phyloP scores from a whole-genome alignment of 1,139 yeast genomes.

The Candida pseudocylindracea region DNA sequence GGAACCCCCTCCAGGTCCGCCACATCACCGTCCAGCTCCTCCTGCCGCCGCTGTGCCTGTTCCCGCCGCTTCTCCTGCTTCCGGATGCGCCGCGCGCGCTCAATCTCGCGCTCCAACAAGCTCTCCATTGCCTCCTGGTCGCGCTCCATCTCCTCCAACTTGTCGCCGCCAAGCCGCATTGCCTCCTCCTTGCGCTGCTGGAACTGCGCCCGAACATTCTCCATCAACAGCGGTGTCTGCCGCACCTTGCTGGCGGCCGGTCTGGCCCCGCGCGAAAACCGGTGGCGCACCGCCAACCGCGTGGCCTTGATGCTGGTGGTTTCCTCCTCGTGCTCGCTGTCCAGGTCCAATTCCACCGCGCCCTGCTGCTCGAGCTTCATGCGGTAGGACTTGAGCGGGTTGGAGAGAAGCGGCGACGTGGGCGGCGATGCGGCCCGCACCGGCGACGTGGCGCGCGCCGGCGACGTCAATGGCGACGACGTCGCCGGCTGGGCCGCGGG shows the following conservation, averaged over 20 bases:
- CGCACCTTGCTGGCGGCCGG: slow-evolving; percentile 1
- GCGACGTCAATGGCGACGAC: no score
- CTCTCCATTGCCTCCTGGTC: slow-evolving; percentile 2
- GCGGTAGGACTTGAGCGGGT: no score
- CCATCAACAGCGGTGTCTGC: neutral
- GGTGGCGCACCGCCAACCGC: neutral
- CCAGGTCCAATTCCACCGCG: neutral
- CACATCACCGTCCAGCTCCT: slow-evolving; percentile 1
- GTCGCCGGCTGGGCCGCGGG: no score
- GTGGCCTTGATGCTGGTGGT: neutral
- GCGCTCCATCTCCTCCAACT: slow-evolving; percentile 8
- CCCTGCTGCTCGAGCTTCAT: neutral
- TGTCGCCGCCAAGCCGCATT: neutral
- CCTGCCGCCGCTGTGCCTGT: slow-evolving; percentile 8
- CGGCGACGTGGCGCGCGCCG: no score
- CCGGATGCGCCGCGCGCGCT: slow-evolving; percentile 25
- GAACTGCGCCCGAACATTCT: neutral
- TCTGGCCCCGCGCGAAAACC: neutral
- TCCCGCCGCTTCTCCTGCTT: slow-evolving; percentile 23
- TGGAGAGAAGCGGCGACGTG: no score
- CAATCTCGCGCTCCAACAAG: slow-evolving; percentile 39
- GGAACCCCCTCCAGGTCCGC: slow-evolving; percentile 3
- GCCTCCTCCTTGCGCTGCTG: slow-evolving; percentile 1
- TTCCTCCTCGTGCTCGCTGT: neutral
- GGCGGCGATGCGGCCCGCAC: no score